Conservation (phyloP, 192 early-diverging fungal genomes). For the Cladochytrium replicatum region DNA sequence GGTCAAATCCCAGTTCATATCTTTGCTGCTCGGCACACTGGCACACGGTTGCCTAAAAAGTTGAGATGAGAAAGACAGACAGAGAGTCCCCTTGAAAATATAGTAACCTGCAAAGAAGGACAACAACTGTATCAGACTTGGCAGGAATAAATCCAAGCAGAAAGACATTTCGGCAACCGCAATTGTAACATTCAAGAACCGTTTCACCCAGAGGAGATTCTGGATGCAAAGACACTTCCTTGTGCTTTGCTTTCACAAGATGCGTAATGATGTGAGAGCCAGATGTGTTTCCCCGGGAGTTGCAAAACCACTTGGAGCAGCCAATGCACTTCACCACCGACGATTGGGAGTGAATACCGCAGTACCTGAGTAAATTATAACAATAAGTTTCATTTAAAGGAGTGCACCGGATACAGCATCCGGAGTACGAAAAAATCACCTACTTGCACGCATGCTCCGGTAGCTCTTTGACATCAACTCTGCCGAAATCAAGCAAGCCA, state of each 20-base stretch:
- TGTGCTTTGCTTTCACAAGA: constrained; percentile 84
- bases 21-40: constrained; percentile 71
- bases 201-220: constrained; percentile 91
- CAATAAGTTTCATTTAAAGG: no score
- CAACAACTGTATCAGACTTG: constrained; percentile 95
- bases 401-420: no score
- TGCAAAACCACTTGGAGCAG: constrained; percentile 97
- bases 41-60: constrained; percentile 93
- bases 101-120: constrained; percentile 90
- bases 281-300: constrained; percentile 75
- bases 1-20: constrained; percentile 90
- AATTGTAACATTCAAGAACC: constrained; percentile 94
- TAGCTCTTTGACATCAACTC: constrained; percentile 43
- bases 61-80: no score
- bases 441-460: constrained; percentile 72
- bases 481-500: neutral
- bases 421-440: neutral
- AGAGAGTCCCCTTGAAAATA: constrained; percentile 2
- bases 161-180: constrained; percentile 90
- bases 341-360: constrained; percentile 78
- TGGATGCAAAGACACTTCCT: constrained; percentile 87
- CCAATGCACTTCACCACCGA: constrained; percentile 87
- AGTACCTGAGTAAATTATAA: constrained; percentile 81
- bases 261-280: constrained; percentile 96
- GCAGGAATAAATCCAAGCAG: constrained; percentile 97